Base-by-base conservation (phyloP, 1,139 yeast species). In the Geotrichum candidum region DNA sequence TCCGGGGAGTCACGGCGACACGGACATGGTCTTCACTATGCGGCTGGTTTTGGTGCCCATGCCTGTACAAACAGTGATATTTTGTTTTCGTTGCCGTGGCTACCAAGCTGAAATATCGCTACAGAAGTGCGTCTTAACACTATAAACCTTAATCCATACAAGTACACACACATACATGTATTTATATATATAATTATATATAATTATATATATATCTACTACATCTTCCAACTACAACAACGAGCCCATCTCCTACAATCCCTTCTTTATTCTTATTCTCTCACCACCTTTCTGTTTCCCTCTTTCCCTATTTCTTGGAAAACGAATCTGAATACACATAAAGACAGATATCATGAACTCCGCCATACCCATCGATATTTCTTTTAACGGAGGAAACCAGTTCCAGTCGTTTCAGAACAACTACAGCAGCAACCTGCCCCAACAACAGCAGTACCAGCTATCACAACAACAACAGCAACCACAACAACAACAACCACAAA, bases 361-460 rank as follows among this genome's bases (percentile, higher is more conserved):
- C 58, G 78, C 80, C 33, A 77, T 76, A 31, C 80, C 80, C 22
- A 77, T 77, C 68, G 78, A 77, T 63, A 77, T 76, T 59, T 73
- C 77, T 29, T 74, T 74, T 64, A 41, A 41, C 7, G 48, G 48
- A 41, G 22, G 7, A 10, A 41, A 41, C 48, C 48, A 41, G 48
- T 41, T 41, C 13, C 48, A 41, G 48, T 41, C 48, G 48, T 41
- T 41, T 9, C 48, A 41, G 23, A 10, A 23, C 48, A 41, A 41
- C 48, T 41, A 41, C 48, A 15, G 18, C 22, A 41, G n/a, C 23
- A 23, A n/a, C 23, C 9, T 23, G 5, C 48, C n/a, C 7, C 48
- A 41, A 41, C 74, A 68, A 29, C 65, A 68, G 60, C 57, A 61
- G 64, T 18, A 41, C 23, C 48, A n/a, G 48, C 9, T 23, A 4